Base-by-base conservation (phyloP, 2,329 filamentous ascomycete species). In the Bipolaris victoriae region DNA sequence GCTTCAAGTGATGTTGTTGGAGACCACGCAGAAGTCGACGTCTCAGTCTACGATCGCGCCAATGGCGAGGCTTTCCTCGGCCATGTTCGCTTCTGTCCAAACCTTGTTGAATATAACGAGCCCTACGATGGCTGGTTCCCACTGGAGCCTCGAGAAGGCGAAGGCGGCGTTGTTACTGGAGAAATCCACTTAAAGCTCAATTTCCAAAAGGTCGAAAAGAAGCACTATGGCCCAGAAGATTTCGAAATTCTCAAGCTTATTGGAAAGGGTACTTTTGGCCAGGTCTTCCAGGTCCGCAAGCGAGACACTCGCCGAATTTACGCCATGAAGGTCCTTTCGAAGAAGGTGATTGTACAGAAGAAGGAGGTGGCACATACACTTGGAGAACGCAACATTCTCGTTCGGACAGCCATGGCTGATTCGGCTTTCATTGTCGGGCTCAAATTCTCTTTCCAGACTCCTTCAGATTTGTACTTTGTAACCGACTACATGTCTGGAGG, bases 311-410 rank as follows among this genome's bases (percentile, higher is more conserved):
- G 88, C 69, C 89, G 95, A 43, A 97, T 99, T 60, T 99, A 99
- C 72, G 95, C 95, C 61, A 99, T 99, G 95, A 99, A 99, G 78
- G 94, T 99, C 1, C 82, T 99, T 31, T 97, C 95, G 49, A 99
- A 99, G 84, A 99, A 99, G 83, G 95, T 99, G 51, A 99, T 99
- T 71, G 95, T 99, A 24, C 95, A 99, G 79, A 99, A 99, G 86
- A 99, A 99, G 79, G 95, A 99, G 77, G 92, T 99, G 48, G 92
- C 94, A 15, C 95, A 99, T 75, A 99, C 95, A 0, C 88, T 99
- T 36, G 95, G 95, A 65, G 95, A 99, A 79, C 87, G 95, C 58
- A 99, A 99, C 74, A 99, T 99, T 65, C 83, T 99, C 46, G 95
- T 99, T 39, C 90, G 95, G 64, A 99, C 95, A 4, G 95, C 95